Percentiles rank a stretch among this genome's conserved stretches.
These are phyloP conservation scores for Oryza meyeriana DNA, from an alignment of 176 grass and related monocot species.

Conservation along the genomic window DNA sequence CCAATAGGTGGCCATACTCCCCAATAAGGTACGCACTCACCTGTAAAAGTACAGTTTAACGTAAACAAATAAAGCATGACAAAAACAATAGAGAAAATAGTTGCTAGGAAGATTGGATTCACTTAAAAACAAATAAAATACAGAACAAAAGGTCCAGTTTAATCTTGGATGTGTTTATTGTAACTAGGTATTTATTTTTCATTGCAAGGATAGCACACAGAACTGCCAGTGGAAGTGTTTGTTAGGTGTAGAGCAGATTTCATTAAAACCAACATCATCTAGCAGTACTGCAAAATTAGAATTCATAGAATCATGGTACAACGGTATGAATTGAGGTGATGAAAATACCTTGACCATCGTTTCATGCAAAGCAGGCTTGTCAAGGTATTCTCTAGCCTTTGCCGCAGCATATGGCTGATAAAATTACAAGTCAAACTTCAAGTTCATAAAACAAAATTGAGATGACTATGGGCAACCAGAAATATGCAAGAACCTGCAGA, in stretches of 20 bases:
- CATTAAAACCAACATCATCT: constrained; percentile 4
- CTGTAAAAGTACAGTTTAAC: constrained; percentile 40
- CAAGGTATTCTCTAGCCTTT: constrained; percentile 95
- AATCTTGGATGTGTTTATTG: background rate
- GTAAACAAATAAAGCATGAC: constrained; percentile 10
- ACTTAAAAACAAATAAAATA: constrained; percentile 4
- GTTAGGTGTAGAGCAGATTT: background rate
- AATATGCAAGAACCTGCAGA: constrained; percentile 74
- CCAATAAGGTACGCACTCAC: constrained; percentile 98
- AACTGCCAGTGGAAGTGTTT: background rate
- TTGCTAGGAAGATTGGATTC: constrained; percentile 14
- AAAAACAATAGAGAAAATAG: background rate
- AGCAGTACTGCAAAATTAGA: background rate
- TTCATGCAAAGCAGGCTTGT: constrained; percentile 97
- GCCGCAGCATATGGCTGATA: constrained; percentile 90
- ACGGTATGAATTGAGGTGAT: constrained; percentile 18
- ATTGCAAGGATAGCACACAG: background rate
- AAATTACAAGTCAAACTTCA: constrained; percentile 27
- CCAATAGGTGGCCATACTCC: constrained; percentile 98
- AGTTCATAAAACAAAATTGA: constrained; percentile 9
- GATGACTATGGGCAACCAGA: constrained; percentile 24
- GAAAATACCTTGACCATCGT: constrained; percentile 97
- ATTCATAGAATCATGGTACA: background rate
- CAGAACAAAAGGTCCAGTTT: constrained; percentile 13
- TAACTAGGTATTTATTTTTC: background rate